phyloP scores from a whole-genome alignment of 345 rosid species.

The Stellera chamaejasme region DNA sequence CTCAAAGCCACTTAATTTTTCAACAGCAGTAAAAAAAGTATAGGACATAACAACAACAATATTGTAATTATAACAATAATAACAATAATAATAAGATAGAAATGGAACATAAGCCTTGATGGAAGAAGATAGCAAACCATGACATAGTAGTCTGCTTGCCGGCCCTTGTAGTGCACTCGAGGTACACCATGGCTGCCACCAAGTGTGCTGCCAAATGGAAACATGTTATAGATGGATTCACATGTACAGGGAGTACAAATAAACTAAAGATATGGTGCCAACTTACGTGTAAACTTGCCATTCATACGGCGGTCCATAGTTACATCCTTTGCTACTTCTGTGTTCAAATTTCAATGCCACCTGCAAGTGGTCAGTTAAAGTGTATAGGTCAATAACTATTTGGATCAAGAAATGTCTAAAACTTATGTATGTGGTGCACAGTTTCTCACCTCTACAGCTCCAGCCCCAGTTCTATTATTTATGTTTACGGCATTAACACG shows the following conservation, averaged over 20 bases:
- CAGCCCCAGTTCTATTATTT: slow-evolving; percentile 44
- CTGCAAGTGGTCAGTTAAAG: slow-evolving; percentile 16
- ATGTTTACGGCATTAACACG: slow-evolving; percentile 35
- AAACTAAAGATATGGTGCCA: slow-evolving; percentile 1
- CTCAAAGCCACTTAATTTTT: slow-evolving; percentile 1
- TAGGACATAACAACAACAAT: background rate
- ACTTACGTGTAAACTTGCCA: slow-evolving; percentile 49
- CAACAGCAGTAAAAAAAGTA: background rate
- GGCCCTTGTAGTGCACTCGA: slow-evolving; percentile 65
- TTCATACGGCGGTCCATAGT: slow-evolving; percentile 49
- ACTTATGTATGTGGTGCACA: background rate
- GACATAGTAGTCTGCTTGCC: slow-evolving; percentile 68
- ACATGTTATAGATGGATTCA: background rate
- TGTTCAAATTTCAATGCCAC: slow-evolving; percentile 62
- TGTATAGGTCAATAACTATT: background rate
- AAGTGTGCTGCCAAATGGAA: slow-evolving; percentile 38
- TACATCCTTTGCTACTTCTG: slow-evolving; percentile 54
- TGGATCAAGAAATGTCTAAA: slow-evolving; percentile 3
- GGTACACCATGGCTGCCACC: slow-evolving; percentile 85
- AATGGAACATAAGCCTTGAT: background rate
- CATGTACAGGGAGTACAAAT: background rate
- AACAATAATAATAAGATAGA: background rate
- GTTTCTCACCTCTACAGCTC: slow-evolving; percentile 50
- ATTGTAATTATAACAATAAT: background rate
- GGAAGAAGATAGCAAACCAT: slow-evolving; percentile 40